A percentile compares a stretch with the other conserved stretches of the same genome.
These are phyloP conservation scores for Cladosporium cucumerinum DNA, from an alignment of 2,329 filamentous ascomycete genomes.

Conservation along the genomic window DNA sequence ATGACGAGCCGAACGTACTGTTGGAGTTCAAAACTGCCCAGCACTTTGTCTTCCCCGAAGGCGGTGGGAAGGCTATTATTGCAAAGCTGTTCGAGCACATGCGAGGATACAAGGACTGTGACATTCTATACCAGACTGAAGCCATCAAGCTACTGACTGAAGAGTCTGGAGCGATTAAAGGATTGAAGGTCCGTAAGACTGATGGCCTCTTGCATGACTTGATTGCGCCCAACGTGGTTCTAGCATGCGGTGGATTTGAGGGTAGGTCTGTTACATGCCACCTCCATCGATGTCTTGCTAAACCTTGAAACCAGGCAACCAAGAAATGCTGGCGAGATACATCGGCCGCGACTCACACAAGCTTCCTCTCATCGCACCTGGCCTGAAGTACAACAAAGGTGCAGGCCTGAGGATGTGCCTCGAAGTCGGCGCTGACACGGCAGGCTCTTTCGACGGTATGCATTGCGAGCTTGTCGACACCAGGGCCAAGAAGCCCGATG, in stretches of 20 bases:
- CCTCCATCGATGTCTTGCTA: neutral
- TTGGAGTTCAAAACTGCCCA: slow-evolving; percentile 42
- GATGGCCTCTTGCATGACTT: slow-evolving; percentile 38
- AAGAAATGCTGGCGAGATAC: slow-evolving; percentile 42
- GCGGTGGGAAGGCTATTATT: slow-evolving; percentile 40
- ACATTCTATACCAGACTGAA: slow-evolving; percentile 41
- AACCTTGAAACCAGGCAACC: slow-evolving; percentile 29
- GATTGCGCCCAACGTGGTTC: slow-evolving; percentile 36
- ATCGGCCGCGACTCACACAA: slow-evolving; percentile 39
- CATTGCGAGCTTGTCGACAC: slow-evolving; percentile 44
- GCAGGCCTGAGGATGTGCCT: slow-evolving; percentile 42
- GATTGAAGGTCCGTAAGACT: slow-evolving; percentile 39
- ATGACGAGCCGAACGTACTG: slow-evolving; percentile 41
- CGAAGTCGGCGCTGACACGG: slow-evolving; percentile 41
- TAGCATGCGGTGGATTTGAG: slow-evolving; percentile 43
- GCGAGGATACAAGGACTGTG: slow-evolving; percentile 32
- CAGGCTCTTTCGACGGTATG: slow-evolving; percentile 42
- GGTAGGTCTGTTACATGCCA: neutral
- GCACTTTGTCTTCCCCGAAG: slow-evolving; percentile 42
- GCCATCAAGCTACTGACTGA: slow-evolving; percentile 36
- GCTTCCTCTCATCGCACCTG: slow-evolving; percentile 42
- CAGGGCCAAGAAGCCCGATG: slow-evolving; percentile 41
- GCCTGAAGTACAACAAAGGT: slow-evolving; percentile 41
- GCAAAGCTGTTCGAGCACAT: slow-evolving; percentile 39
- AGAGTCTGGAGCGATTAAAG: slow-evolving; percentile 35